Base-by-base conservation (phyloP, 192 early-diverging fungal genomes). In the Coemansia sp. region DNA sequence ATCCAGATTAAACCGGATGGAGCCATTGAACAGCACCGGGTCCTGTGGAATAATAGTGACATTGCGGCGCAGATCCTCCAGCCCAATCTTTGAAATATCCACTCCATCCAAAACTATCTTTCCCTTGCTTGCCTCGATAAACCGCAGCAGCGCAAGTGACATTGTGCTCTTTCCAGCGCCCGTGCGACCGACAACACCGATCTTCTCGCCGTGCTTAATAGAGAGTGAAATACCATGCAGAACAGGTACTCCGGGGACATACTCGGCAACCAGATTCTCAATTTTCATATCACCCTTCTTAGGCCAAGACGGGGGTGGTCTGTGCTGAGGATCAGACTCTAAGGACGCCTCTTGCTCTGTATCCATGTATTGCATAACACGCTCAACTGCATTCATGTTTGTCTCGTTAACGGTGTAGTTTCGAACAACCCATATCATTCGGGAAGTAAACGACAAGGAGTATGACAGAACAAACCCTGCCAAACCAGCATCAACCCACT, bases 1-100 rank as follows among this genome's bases (percentile, higher is more conserved):
- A 71, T 98, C 94, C n/a, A 98, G 74, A 74, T 97, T 97, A 46
- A 90, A 89, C 7, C 94, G 85, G 37, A 95, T 73, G 10, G 90
- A 85, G 19, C 90, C 91, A 61, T 84, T 84, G 74, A 92, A 90
- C 66, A 91, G 71, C 7, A 94, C 86, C 19, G 92, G 91, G 42
- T 95, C 94, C 84, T 97, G 93, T 43, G 94, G 93, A 76, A 98
- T 93, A 46, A 98, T 90, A 1, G 92, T 90, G 51, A 98, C 67
- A 14, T 85, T 74, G 16, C 81, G 78, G 8, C 95, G 87, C 72
- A 97, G 81, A 57, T 94, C 90, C 46, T 90, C 84, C 61, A 93
- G 71, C 37, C 91, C 88, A 53, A 97, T 84, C 39, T 84, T 68
- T 0, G 83, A 68, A 42, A 95, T 93, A 71, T 94, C 89, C 20